Conservation (phyloP, 139 green algal species). For the Tetratostichococcus sp. region DNA sequence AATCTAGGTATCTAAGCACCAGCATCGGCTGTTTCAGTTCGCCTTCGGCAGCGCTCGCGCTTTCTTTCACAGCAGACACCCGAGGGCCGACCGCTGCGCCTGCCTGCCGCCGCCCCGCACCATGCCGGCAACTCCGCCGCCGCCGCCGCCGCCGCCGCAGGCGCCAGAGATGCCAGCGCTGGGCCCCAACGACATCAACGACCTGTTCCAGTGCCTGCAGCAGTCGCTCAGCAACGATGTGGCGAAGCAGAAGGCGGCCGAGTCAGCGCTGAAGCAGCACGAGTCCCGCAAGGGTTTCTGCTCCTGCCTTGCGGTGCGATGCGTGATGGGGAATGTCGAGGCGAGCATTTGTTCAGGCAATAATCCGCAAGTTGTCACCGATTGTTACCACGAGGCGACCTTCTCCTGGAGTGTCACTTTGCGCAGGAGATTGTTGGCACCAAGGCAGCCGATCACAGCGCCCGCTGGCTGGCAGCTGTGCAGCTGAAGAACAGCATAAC, state of each 20-base stretch:
- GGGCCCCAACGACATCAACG: slow-evolving; percentile 26
- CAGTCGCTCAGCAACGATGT: slow-evolving; percentile 60
- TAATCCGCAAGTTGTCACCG: too few species aligned
- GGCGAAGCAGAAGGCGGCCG: slow-evolving; percentile 57
- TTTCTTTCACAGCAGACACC: too few species aligned
- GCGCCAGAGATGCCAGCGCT: slow-evolving; percentile 3
- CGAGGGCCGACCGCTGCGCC: too few species aligned
- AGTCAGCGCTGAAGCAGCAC: slow-evolving; percentile 50
- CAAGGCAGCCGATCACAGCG: slow-evolving; percentile 61
- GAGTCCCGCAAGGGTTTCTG: slow-evolving; percentile 70
- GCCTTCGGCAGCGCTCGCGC: too few species aligned
- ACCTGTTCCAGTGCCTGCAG: slow-evolving; percentile 44
- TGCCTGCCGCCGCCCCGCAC: neutral
- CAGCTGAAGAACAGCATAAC: slow-evolving; percentile 89
- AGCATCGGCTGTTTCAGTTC: too few species aligned
- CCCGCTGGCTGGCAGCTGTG: slow-evolving; percentile 78
- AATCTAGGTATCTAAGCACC: too few species aligned
- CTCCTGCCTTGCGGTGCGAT: slow-evolving; percentile 74
- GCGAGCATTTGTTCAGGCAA: too few species aligned
- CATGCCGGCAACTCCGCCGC: neutral
- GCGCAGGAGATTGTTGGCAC: slow-evolving; percentile 76
- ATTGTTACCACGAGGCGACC: too few species aligned
- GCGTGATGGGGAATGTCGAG: too few species aligned
- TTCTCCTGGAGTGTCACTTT: too few species aligned
- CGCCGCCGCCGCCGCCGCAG: slow-evolving; percentile 4